These are phyloP conservation scores for Ophiostoma piceae DNA, from an alignment of 2,329 filamentous ascomycete genomes.

Conservation along the genomic window DNA sequence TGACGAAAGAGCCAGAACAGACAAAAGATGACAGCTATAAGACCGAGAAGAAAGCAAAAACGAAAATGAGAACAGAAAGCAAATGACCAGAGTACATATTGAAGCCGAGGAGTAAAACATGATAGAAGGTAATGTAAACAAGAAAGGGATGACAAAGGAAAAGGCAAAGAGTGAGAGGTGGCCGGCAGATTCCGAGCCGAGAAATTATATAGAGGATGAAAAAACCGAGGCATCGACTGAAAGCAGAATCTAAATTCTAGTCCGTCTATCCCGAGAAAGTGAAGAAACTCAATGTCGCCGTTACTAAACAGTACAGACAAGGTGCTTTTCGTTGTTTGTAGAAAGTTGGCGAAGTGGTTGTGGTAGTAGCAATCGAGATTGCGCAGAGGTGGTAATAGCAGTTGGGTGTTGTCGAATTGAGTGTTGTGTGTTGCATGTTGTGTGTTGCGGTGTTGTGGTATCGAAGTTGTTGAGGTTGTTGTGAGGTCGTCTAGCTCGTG, in stretches of 20 bases:
- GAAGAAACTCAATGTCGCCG: neutral
- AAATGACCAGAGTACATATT: neutral
- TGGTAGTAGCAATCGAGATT: neutral
- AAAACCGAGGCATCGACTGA: neutral
- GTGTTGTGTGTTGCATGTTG: neutral
- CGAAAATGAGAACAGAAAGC: neutral
- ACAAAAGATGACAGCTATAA: neutral
- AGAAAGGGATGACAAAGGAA: neutral
- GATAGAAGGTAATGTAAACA: neutral
- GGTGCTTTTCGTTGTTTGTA: neutral
- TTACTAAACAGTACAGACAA: neutral
- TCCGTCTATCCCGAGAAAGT: neutral
- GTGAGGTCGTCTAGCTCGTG: slow-evolving; percentile 10
- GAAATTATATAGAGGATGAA: neutral
- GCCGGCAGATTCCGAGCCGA: neutral
- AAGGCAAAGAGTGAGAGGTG: neutral
- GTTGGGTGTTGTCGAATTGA: neutral
- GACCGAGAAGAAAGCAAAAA: neutral
- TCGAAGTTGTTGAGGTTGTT: neutral
- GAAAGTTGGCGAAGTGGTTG: neutral
- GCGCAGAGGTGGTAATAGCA: no score
- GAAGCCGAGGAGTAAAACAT: neutral
- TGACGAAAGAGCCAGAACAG: neutral
- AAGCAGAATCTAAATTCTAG: neutral
- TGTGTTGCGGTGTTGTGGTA: neutral